Base-by-base conservation (phyloP, 1,139 yeast genomes). In the Saccharomyces hybrid region DNA sequence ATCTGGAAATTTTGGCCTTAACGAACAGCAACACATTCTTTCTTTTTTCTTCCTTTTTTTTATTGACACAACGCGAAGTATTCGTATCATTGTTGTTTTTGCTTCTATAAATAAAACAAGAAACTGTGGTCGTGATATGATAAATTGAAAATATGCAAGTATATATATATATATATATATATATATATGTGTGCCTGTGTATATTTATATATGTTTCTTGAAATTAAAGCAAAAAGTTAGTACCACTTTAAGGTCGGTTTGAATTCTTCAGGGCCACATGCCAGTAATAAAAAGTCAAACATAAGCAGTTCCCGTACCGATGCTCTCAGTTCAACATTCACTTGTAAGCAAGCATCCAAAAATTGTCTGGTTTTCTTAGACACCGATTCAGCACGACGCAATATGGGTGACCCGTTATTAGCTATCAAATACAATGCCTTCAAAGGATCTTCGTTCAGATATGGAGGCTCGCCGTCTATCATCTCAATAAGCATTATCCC, bases 391-490 rank as follows among this genome's bases (percentile, higher is more conserved):
- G 98, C 97, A 58, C 84, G 80, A 73, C 88, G 89, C 64, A 91
- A 76, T 70, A 89, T 88, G 32, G 98, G 98, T 1, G 98, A 91
- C 56, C 98, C 98, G 67, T 89, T 89, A 1, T 96, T 87, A 14
- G 97, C 97, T 75, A 91, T 91, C 65, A 91, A 75, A 70, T 88
- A 91, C 55, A 88, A 75, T 0, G 95, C 95, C 70, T 84, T 85
- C 65, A 87, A 75, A 7, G 97, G 98, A 70, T 90, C 97, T 70
- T 91, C 97, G 68, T 91, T 90, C 69, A 91, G 76, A 68, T 91
- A 91, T 20, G 98, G 98, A 9, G 98, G 98, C 69, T 91, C 97
- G 14, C 96, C 93, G 72, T 91, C 98, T 61, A 91, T 87, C 97
- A 91, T 90, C 72, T 91, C 98, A 64, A 91, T 91, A 1, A 96